These are phyloP conservation scores for Monsonia emarginata DNA, from an alignment of 441 rosid species.

Conservation along the genomic window DNA sequence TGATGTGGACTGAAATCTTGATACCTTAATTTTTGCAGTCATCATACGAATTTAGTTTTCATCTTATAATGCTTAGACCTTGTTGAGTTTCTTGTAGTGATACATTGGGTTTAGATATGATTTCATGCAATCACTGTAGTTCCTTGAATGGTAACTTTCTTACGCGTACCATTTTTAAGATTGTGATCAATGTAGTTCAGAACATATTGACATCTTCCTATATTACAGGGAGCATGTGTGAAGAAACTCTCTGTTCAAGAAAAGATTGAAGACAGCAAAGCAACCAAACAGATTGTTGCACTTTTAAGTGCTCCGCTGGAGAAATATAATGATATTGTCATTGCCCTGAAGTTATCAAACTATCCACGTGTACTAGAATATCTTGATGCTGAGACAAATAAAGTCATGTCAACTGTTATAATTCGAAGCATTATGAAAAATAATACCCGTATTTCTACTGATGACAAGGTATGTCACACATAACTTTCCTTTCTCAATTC, in stretches of 20 bases:
- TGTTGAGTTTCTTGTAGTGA: not conserved
- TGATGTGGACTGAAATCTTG: too few species aligned
- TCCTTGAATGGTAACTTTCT: not conserved
- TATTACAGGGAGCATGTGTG: constrained; percentile 81
- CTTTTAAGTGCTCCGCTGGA: constrained; percentile 95
- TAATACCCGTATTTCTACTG: constrained; percentile 60
- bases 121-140: not conserved
- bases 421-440: constrained; percentile 94
- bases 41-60: too few species aligned
- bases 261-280: constrained; percentile 71
- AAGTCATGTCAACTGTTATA: constrained; percentile 85
- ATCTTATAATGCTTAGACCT: too few species aligned
- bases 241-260: constrained; percentile 65
- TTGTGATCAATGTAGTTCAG: constrained; percentile 1
- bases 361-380: constrained; percentile 77
- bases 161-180: not conserved
- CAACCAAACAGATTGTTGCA: constrained; percentile 85
- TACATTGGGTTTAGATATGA: not conserved
- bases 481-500: not conserved
- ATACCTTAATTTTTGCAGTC: too few species aligned
- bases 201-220: not conserved
- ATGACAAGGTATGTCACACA: constrained; percentile 48
- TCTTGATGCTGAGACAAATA: constrained; percentile 79
- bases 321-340: constrained; percentile 87
- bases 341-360: constrained; percentile 74